Evolutionary conservation across 2,329 filamentous ascomycete genomes (phyloP).

Genomic region (Claviceps spartinae): DNA sequence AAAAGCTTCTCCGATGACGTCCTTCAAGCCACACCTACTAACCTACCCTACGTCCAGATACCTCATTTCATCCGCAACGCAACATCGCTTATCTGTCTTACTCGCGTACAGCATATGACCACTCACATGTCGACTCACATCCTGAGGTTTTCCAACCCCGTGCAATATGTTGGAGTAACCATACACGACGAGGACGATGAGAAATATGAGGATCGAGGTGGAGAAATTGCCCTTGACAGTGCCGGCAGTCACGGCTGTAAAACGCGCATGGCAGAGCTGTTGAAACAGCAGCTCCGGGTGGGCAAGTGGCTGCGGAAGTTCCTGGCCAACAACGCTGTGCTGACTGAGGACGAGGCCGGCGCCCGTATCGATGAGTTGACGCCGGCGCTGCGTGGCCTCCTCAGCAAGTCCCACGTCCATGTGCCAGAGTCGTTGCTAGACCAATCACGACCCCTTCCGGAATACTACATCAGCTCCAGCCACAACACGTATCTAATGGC

Average conservation of each 20-base stretch:
- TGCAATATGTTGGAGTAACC: too few species aligned
- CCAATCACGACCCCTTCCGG: slow-evolving; percentile 45
- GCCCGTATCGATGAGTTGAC: slow-evolving; percentile 28
- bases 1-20: too few species aligned
- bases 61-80: too few species aligned
- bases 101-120: too few species aligned
- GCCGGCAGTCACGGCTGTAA: slow-evolving; percentile 48
- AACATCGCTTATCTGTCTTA: too few species aligned
- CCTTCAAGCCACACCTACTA: too few species aligned
- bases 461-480: slow-evolving; percentile 60
- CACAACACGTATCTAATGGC: slow-evolving; percentile 63
- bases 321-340: slow-evolving; percentile 36
- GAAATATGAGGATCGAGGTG: slow-evolving; percentile 20
- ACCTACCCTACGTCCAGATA: too few species aligned
- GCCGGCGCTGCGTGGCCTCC: slow-evolving; percentile 32
- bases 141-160: slow-evolving; percentile 1
- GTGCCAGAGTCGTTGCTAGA: slow-evolving; percentile 43
- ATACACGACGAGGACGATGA: slow-evolving; percentile 15
- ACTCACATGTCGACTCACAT: slow-evolving; percentile 8
- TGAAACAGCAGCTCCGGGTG: slow-evolving; percentile 41
- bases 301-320: slow-evolving; percentile 44
- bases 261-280: slow-evolving; percentile 32
- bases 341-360: slow-evolving; percentile 34
- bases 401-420: slow-evolving; percentile 42
- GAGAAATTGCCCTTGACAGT: slow-evolving; percentile 21